These are phyloP conservation scores for Mortierella alpina DNA, from an alignment of 192 early-diverging fungal genomes.

Conservation along the genomic window DNA sequence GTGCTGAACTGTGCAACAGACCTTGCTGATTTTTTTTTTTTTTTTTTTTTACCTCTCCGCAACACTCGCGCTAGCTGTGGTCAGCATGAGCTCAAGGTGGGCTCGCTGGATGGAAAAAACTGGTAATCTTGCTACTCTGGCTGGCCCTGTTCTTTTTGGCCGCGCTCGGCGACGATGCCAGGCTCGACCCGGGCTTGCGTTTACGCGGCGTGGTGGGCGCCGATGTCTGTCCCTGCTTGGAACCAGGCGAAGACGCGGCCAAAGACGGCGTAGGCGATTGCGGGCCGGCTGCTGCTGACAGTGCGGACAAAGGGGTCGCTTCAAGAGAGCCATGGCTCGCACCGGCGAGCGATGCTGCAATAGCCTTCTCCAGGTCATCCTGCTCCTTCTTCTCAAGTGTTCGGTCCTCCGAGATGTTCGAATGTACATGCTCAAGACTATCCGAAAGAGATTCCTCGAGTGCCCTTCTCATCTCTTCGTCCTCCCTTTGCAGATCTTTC, in stretches of 20 bases:
- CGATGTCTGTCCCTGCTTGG: neutral
- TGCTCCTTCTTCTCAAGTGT: slow-evolving; percentile 6
- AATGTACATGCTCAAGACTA: slow-evolving; percentile 12
- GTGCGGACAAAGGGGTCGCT: neutral
- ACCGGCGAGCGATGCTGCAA: slow-evolving; percentile 29
- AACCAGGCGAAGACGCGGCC: slow-evolving; percentile 1
- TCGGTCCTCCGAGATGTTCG: neutral
- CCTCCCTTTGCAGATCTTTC: slow-evolving; percentile 30
- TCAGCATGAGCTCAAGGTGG: neutral
- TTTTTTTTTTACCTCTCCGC: too few relatives aligned
- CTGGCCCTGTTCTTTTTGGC: slow-evolving; percentile 20
- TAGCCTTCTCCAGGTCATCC: slow-evolving; percentile 36
- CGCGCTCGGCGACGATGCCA: neutral
- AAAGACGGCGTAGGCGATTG: neutral
- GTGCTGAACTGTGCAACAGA: too few relatives aligned
- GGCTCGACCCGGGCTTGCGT: too few relatives aligned
- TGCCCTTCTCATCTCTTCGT: slow-evolving; percentile 47
- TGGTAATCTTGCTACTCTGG: slow-evolving; percentile 41
- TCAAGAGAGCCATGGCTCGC: neutral
- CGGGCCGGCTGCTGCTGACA: neutral
- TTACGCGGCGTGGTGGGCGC: neutral
- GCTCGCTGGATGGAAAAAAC: slow-evolving; percentile 28
- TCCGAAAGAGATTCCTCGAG: slow-evolving; percentile 46
- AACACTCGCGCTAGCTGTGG: too few relatives aligned
- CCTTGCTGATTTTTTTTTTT: too few relatives aligned